Evolutionary conservation across 305 asterid species (phyloP), one percentile per base, ranked within the genome.

Genomic region (Stenogyne calaminthoides): DNA sequence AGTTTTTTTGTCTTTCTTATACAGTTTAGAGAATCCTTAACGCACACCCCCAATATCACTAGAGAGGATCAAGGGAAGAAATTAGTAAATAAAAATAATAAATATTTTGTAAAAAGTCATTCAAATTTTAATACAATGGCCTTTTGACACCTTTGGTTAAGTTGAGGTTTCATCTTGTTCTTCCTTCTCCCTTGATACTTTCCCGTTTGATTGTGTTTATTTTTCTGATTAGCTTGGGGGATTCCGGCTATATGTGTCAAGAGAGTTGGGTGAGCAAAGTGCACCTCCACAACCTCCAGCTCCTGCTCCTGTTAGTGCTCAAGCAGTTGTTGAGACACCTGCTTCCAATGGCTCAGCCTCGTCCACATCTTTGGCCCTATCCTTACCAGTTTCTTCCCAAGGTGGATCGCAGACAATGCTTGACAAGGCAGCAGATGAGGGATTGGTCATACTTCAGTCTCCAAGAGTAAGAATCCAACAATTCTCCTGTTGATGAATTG

Each of bases 371-470:
- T 78, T 88, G 73, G 89, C 97, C 66, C 86, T 90, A 76, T 61
- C 78, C 36, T 84, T 71, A 81, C 67, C 83, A 14, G 65, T 16
- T 39, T 77, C 93, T 65, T 77, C 85, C 65, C 76, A 87, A 36
- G 73, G 60, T 61, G 89, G 81, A 51, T 77, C 80, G 73, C 88
- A 81, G 76, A 66, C 76, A 5, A 58, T 87, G 73, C 85, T 83
- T 64, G 89, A 81, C 46, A 90, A 79, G 70, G 99, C 93, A 58
- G 84, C 82, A 5, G 97, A 94, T 72, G 94, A 87, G 64, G 96
- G 97, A 70, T 80, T 94, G 82, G 81, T 67, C 62, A 86, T 91
- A 76, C 87, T 94, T 83, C 81, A 84, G 72, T 90, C 99, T 75
- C 97, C 99, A 29, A 84, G 75, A 84, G 99, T 92, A 78, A 76